Evolutionary conservation across 371 early-diverging fungal species (phyloP).

Genomic region (Lichtheimia hyalospora): DNA sequence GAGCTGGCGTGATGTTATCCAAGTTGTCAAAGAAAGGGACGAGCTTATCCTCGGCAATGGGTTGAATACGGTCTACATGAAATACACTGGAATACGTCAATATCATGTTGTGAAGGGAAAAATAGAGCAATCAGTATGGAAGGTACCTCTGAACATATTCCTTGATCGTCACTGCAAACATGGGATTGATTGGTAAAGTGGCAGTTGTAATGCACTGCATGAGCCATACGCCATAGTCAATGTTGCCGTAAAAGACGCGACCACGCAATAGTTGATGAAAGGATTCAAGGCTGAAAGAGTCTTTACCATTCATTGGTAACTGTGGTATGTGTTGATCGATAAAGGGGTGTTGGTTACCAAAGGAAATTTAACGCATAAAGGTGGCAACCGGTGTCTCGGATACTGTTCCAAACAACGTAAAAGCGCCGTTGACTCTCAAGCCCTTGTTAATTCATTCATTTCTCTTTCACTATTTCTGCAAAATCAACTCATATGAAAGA

Average conservation of each 20-base stretch:
- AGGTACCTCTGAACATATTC: slow-evolving; percentile 40
- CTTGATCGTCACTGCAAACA: slow-evolving; percentile 34
- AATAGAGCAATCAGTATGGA: background rate
- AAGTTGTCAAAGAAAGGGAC: slow-evolving; percentile 23
- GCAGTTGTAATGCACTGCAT: slow-evolving; percentile 35
- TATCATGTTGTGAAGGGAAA: background rate
- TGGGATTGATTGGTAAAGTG: slow-evolving; percentile 33
- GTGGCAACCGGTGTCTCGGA: too few species aligned
- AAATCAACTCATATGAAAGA: too few species aligned
- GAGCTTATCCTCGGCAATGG: slow-evolving; percentile 31
- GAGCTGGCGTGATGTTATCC: slow-evolving; percentile 28
- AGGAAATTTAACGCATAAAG: too few species aligned
- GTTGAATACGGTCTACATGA: slow-evolving; percentile 24
- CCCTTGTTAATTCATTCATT: too few species aligned
- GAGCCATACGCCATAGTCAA: slow-evolving; percentile 35
- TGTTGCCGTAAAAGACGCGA: slow-evolving; percentile 27
- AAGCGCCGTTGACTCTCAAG: too few species aligned
- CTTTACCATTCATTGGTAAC: slow-evolving; percentile 1
- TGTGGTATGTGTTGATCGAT: too few species aligned
- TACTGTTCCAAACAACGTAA: too few species aligned
- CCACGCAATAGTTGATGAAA: slow-evolving; percentile 36
- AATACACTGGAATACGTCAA: slow-evolving; percentile 17
- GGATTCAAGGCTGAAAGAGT: slow-evolving; percentile 32
- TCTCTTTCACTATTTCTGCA: too few species aligned
- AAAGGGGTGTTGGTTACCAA: too few species aligned